phyloP scores from a whole-genome alignment of 202 grass and related monocot species.

The Elaeis oleifera region DNA sequence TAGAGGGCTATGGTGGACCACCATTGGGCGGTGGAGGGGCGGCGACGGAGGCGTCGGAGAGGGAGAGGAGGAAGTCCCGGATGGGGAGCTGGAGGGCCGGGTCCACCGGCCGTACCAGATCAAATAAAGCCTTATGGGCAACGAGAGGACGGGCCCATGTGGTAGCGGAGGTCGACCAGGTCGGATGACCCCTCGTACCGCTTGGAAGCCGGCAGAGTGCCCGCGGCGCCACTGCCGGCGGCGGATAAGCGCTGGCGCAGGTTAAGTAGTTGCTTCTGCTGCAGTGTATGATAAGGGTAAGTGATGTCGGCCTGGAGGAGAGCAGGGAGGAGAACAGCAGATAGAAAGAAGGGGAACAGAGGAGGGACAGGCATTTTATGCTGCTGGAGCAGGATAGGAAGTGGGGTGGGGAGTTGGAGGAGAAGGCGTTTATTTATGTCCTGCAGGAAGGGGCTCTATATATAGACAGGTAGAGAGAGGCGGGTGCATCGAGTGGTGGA shows the following conservation, averaged over 20 bases:
- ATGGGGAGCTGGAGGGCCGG: constrained; percentile 2
- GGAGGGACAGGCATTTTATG: too few species aligned
- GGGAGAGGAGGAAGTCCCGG: constrained; percentile 20
- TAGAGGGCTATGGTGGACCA: constrained; percentile 19
- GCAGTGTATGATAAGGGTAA: too few species aligned
- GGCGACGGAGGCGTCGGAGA: constrained; percentile 9
- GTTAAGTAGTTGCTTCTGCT: too few species aligned
- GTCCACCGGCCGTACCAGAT: constrained; percentile 24
- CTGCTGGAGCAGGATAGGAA: too few species aligned
- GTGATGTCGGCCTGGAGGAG: too few species aligned
- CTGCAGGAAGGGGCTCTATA: too few species aligned
- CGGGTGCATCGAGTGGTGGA: too few species aligned
- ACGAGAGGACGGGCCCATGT: constrained; percentile 25
- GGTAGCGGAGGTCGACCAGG: constrained; percentile 17
- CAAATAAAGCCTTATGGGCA: constrained; percentile 9
- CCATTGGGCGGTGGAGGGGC: constrained; percentile 13
- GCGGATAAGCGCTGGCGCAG: neutral
- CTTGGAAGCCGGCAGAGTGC: neutral
- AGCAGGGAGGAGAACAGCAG: too few species aligned
- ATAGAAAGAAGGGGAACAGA: too few species aligned
- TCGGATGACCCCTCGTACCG: constrained; percentile 17
- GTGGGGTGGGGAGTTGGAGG: too few species aligned
- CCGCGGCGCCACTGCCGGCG: neutral
- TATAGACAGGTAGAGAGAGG: too few species aligned
- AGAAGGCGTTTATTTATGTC: too few species aligned